These are phyloP conservation scores for Podaxis sp. DNA, from an alignment of 768 basidiomycete genomes.

Conservation along the genomic window DNA sequence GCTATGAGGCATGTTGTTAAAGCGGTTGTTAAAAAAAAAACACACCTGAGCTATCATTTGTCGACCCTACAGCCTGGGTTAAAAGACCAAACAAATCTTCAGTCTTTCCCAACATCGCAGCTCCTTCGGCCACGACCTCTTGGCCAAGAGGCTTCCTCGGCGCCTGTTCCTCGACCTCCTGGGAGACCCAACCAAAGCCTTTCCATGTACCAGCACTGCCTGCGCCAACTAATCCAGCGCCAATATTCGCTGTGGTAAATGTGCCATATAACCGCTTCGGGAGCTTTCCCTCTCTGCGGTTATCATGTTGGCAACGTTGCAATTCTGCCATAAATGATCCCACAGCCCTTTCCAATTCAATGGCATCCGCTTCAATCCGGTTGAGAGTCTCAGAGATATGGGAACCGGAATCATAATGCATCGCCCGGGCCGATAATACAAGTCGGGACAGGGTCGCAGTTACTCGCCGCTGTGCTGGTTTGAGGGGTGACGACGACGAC, in stretches of 20 bases:
- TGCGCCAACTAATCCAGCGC: constrained; percentile 77
- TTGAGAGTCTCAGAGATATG: constrained; percentile 60
- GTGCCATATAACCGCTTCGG: constrained; percentile 61
- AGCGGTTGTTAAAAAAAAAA: constrained; percentile 5
- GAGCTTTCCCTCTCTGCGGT: constrained; percentile 29
- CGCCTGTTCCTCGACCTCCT: constrained; percentile 47
- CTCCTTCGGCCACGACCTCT: constrained; percentile 57
- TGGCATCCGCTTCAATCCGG: constrained; percentile 74
- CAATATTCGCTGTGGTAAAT: constrained; percentile 63
- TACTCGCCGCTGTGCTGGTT: constrained; percentile 81
- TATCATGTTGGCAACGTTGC: constrained; percentile 51
- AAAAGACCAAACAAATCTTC: constrained; percentile 50
- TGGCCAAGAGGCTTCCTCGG: constrained; percentile 49
- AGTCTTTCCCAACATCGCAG: constrained; percentile 43
- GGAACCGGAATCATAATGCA: constrained; percentile 76
- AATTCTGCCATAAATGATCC: constrained; percentile 68
- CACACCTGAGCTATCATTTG: constrained; percentile 39
- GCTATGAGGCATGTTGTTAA: neutral
- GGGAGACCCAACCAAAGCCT: constrained; percentile 79
- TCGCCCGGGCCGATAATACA: constrained; percentile 87
- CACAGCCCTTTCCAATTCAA: constrained; percentile 73
- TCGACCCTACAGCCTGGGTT: constrained; percentile 30
- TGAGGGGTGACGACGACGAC: constrained; percentile 55
- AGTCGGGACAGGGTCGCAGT: constrained; percentile 88
- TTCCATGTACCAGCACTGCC: constrained; percentile 79